phyloP scores from a whole-genome alignment of 2,329 filamentous ascomycete species.

The Penicillium brasilianum region DNA sequence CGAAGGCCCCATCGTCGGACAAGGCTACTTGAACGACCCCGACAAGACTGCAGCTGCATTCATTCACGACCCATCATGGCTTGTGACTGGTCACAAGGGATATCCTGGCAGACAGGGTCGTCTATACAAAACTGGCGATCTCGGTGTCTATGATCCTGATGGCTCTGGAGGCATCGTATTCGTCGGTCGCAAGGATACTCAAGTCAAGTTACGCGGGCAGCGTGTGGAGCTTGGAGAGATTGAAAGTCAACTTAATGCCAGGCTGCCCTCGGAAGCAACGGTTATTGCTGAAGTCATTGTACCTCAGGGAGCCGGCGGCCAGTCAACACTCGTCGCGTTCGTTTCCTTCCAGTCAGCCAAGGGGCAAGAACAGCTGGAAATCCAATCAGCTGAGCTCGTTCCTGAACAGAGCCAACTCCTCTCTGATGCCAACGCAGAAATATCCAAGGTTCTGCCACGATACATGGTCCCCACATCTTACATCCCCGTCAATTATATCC shows the following conservation, averaged over 20 bases:
- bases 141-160: conserved; percentile 45
- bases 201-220: conserved; percentile 51
- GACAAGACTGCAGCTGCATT: conserved; percentile 45
- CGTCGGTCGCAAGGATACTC: conserved; percentile 46
- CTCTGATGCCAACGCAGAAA: conserved; percentile 30
- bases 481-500: conserved; percentile 50
- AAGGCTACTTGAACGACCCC: conserved; percentile 52
- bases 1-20: conserved; percentile 54
- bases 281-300: conserved; percentile 57
- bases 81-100: conserved; percentile 33
- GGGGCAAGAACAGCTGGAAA: conserved; percentile 23
- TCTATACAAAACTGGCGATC: conserved; percentile 49
- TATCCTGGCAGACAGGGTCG: conserved; percentile 38
- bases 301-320: conserved; percentile 34
- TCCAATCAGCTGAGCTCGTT: conserved; percentile 21
- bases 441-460: conserved; percentile 36
- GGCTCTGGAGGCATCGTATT: conserved; percentile 46
- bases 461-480: conserved; percentile 49
- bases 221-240: conserved; percentile 52
- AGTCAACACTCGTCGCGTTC: conserved; percentile 40
- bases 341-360: conserved; percentile 34
- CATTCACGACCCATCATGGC: conserved; percentile 46
- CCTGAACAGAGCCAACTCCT: conserved; percentile 27
- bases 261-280: conserved; percentile 38
- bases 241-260: conserved; percentile 41